Evolutionary conservation across 2,329 filamentous ascomycete species (phyloP).

Genomic region (Hortaea werneckii): DNA sequence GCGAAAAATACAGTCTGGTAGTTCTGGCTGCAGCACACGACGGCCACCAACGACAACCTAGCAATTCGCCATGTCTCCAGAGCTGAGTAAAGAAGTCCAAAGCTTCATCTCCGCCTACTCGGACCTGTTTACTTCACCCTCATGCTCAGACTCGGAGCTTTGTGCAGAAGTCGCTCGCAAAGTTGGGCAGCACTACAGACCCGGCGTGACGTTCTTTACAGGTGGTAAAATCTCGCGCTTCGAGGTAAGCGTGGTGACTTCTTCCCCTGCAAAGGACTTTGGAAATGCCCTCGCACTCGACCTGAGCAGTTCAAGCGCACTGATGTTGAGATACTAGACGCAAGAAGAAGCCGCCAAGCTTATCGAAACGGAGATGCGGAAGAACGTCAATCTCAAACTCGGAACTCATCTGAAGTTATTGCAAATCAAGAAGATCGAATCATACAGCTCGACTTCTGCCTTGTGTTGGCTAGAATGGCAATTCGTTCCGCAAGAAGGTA

Average conservation of each 20-base stretch:
- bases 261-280: no score
- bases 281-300: background rate
- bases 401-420: conserved; percentile 6
- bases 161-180: conserved; percentile 1
- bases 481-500: conserved; percentile 5
- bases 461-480: conserved; percentile 7
- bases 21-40: no score
- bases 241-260: conserved; percentile 6
- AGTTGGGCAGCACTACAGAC: conserved; percentile 4
- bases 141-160: conserved; percentile 1
- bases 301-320: background rate
- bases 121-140: conserved; percentile 6
- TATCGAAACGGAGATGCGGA: conserved; percentile 9
- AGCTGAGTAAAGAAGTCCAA: conserved; percentile 1
- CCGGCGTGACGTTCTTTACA: conserved; percentile 8
- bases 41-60: no score
- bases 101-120: conserved; percentile 5
- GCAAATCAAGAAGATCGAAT: conserved; percentile 1
- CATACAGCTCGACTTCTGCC: conserved; percentile 5
- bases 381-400: conserved; percentile 4
- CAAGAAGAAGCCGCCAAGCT: conserved; percentile 5
- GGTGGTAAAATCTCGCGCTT: conserved; percentile 7
- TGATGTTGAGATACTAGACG: background rate
- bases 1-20: no score
- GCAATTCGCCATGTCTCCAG: background rate